Base-by-base conservation (phyloP, 306 rosid species). In the Rosa multiflora region DNA sequence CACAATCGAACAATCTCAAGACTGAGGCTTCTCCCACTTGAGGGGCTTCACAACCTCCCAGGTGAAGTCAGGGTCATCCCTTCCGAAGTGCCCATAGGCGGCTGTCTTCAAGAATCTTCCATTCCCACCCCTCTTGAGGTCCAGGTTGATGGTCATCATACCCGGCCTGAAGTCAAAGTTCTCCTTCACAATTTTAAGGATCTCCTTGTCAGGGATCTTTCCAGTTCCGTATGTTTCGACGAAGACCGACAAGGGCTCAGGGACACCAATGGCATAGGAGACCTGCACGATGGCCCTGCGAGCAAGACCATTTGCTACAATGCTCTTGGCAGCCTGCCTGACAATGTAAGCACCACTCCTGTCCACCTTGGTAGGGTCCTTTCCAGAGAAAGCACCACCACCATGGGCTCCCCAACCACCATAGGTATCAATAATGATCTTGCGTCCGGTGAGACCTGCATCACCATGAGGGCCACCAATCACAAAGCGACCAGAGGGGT, bases 391-490 rank as follows among this genome's bases (percentile, higher is more conserved):
- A 55, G 99, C 99, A 84, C 99, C 99, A 52, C 99, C 99, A 61
- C 99, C 99, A 39, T 96, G 99, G 44, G 99, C 99, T 83, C 99
- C 99, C 99, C 99, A 96, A 6, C 99, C 99, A 0, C 99, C 99
- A 3, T 96, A 96, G 32, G 99, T 96, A 75, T 96, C 99, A 20
- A 96, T 96, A 83, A 96, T 96, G 69, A 93, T 96, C 90, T 96
- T 96, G 71, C 99, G 94, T 23, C 99, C 99, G 0, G 99, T 96
- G 46, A 96, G 99, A 83, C 99, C 99, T 4, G 99, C 99, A 80
- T 96, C 99, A 79, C 99, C 99, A 12, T 96, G 99, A 23, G 99
- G 99, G 10, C 98, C 99, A 66, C 99, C 99, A 53, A 96, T 96
- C 73, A 96, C 99, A 74, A 96, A 96, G 48, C 99, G 97, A 82